Evolutionary conservation across 2,329 filamentous ascomycete genomes (phyloP).

Genomic region (Dryadomyces quercivorus): DNA sequence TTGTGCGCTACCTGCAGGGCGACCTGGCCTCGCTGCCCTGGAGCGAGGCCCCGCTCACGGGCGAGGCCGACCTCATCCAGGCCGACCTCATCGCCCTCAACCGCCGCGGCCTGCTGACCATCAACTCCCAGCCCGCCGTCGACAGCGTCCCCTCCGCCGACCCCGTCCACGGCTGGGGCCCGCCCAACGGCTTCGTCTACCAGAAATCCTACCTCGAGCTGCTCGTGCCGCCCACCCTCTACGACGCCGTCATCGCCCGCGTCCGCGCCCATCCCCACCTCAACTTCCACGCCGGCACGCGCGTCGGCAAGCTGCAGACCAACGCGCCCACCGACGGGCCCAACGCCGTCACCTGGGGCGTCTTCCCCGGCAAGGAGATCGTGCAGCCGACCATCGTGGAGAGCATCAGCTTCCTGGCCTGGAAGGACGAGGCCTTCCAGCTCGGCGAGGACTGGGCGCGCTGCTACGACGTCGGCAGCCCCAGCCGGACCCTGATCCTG

Average conservation of each 20-base stretch:
- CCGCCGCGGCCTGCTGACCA: conserved; percentile 74
- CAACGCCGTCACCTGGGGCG: conserved; percentile 98
- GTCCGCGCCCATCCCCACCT: conserved; percentile 70
- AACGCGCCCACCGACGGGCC: conserved; percentile 79
- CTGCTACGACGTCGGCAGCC: conserved; percentile 66
- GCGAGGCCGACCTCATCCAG: conserved; percentile 69
- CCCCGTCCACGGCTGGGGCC: conserved; percentile 85
- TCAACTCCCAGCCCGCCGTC: conserved; percentile 95
- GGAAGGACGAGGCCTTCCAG: conserved; percentile 96
- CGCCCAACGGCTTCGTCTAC: conserved; percentile 90
- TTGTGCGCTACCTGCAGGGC: conserved; percentile 73
- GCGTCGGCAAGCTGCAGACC: conserved; percentile 66
- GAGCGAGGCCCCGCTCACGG: conserved; percentile 81
- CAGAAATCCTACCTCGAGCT: conserved; percentile 97
- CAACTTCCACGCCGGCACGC: conserved; percentile 90
- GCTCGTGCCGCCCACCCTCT: conserved; percentile 68
- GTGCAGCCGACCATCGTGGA: conserved; percentile 99
- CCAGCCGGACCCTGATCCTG: conserved; percentile 69
- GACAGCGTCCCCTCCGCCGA: conserved; percentile 83
- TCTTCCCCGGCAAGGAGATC: conserved; percentile 97
- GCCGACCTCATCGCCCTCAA: conserved; percentile 71
- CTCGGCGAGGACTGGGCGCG: conserved; percentile 89
- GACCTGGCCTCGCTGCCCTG: conserved; percentile 77
- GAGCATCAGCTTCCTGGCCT: conserved; percentile 91
- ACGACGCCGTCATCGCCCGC: conserved; percentile 63